These are phyloP conservation scores for Corymbia calophylla DNA, from an alignment of 441 rosid species.

Conservation along the genomic window DNA sequence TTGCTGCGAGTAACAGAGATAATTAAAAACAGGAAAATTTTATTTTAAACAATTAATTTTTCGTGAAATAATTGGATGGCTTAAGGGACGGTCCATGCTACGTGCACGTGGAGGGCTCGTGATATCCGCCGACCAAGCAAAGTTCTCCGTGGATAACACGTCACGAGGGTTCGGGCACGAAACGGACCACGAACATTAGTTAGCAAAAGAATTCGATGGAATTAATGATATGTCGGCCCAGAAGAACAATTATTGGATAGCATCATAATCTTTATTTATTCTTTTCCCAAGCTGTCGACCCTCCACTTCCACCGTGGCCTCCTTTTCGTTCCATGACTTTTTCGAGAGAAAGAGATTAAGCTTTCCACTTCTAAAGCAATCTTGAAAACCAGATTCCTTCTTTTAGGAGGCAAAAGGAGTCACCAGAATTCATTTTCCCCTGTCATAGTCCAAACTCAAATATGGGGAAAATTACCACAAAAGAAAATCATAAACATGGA, in stretches of 20 bases:
- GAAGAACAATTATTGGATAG: neutral
- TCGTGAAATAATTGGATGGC: neutral
- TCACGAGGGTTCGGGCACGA: neutral
- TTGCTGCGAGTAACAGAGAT: neutral
- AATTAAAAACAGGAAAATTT: neutral
- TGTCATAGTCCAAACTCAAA: neutral
- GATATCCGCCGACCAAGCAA: neutral
- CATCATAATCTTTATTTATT: neutral
- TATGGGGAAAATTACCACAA: neutral
- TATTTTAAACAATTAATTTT: neutral
- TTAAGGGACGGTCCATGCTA: neutral
- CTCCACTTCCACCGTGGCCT: neutral
- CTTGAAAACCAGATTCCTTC: neutral
- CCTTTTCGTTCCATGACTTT: neutral
- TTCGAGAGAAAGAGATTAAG: neutral
- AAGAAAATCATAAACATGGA: rapidly evolving
- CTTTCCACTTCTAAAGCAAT: neutral
- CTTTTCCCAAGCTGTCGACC: neutral
- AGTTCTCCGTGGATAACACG: neutral
- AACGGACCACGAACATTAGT: neutral
- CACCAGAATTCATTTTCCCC: neutral
- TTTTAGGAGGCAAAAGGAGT: neutral
- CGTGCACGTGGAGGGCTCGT: neutral
- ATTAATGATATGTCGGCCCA: neutral
- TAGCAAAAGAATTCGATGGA: neutral